Conservation (phyloP, 2,329 filamentous ascomycete genomes). For the Xylaria digitata region DNA sequence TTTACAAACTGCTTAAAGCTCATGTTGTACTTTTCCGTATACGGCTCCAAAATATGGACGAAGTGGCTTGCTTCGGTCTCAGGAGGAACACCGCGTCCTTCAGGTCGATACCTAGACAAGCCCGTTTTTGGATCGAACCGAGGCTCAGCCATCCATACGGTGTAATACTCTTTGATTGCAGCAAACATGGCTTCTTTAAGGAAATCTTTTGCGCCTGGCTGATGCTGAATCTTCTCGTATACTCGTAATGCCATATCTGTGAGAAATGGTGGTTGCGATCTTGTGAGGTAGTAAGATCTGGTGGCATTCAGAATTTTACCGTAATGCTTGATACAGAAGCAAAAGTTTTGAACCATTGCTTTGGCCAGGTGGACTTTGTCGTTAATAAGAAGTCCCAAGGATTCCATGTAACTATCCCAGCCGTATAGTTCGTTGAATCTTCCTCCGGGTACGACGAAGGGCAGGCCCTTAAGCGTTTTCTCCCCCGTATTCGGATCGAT, state of each 20-base stretch:
- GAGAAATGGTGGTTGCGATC: constrained; percentile 95
- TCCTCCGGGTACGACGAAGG: constrained; percentile 97
- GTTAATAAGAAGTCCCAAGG: constrained; percentile 86
- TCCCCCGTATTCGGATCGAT: constrained; percentile 74
- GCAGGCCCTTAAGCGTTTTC: constrained; percentile 79
- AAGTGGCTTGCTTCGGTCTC: constrained; percentile 93
- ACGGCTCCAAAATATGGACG: constrained; percentile 82
- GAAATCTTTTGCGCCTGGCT: constrained; percentile 83
- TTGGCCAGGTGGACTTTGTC: constrained; percentile 89
- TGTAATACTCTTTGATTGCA: constrained; percentile 96
- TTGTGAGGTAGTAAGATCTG: constrained; percentile 91
- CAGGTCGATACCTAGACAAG: constrained; percentile 85
- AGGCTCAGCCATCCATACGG: constrained; percentile 84
- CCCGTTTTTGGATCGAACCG: constrained; percentile 81
- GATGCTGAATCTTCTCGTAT: constrained; percentile 91
- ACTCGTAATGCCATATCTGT: constrained; percentile 97
- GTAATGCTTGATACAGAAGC: constrained; percentile 98
- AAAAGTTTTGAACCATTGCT: constrained; percentile 95
- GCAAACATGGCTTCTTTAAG: constrained; percentile 82
- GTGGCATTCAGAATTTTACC: constrained; percentile 98
- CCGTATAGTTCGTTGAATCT: constrained; percentile 98
- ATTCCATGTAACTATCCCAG: constrained; percentile 99
- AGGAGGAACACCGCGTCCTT: constrained; percentile 86
- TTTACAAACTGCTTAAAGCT: constrained; percentile 84
- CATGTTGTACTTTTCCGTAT: constrained; percentile 85